These are phyloP conservation scores for Teratosphaeria nubilosa DNA, from an alignment of 2,329 filamentous ascomycete genomes.

Conservation along the genomic window DNA sequence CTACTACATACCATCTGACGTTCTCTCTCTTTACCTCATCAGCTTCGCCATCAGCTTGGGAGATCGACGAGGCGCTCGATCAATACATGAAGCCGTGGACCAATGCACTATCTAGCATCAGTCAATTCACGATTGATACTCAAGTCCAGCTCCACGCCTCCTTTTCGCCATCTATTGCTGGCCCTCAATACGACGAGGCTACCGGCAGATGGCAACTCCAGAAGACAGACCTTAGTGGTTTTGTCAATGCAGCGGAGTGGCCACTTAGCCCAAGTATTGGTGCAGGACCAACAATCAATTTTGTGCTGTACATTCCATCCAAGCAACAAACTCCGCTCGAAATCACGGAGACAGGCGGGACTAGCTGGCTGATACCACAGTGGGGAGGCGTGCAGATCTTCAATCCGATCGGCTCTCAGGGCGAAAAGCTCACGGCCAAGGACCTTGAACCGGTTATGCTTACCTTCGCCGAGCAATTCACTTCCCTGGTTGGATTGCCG, in stretches of 20 bases:
- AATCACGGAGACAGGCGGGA: constrained; percentile 50
- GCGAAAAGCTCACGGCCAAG: constrained; percentile 47
- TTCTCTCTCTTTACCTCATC: constrained; percentile 88
- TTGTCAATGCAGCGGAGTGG: constrained; percentile 98
- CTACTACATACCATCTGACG: constrained; percentile 86
- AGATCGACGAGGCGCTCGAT: constrained; percentile 71
- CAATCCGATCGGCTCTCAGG: constrained; percentile 35
- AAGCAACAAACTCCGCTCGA: constrained; percentile 51
- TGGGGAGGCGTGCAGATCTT: constrained; percentile 77
- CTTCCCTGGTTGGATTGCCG: constrained; percentile 78
- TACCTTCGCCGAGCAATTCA: constrained; percentile 81
- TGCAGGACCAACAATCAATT: constrained; percentile 87
- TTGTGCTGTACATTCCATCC: constrained; percentile 80
- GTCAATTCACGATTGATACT: constrained; percentile 91
- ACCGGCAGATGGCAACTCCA: constrained; percentile 57
- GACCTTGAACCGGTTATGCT: constrained; percentile 71
- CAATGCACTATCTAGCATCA: constrained; percentile 67
- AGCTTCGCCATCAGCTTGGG: constrained; percentile 74
- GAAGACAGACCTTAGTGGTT: constrained; percentile 81
- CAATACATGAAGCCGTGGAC: constrained; percentile 76
- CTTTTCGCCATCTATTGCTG: constrained; percentile 51
- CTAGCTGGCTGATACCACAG: constrained; percentile 89
- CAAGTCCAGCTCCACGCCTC: constrained; percentile 88
- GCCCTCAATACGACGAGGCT: constrained; percentile 44
- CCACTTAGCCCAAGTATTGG: constrained; percentile 90